Evolutionary conservation across 2,329 filamentous ascomycete genomes (phyloP).

Genomic region (Calonectria naviculata): DNA sequence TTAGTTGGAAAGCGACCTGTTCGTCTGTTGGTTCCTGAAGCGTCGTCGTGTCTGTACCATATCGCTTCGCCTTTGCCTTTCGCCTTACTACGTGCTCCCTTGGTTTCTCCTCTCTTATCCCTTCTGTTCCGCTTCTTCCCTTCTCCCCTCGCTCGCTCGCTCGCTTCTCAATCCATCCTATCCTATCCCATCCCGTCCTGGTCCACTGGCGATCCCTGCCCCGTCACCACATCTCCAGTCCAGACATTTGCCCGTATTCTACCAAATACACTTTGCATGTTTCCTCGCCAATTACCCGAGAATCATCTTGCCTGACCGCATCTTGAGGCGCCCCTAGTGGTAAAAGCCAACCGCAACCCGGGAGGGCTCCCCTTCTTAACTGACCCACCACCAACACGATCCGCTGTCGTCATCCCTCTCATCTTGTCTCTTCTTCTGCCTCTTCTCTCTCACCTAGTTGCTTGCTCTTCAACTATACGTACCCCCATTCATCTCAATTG

Average conservation of each 20-base stretch:
- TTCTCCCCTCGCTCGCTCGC: not conserved
- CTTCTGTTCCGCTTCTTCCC: not conserved
- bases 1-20: constrained; percentile 8
- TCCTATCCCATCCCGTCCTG: not conserved
- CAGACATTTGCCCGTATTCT: not conserved
- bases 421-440: constrained; percentile 8
- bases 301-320: constrained; percentile 12
- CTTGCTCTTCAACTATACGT: not conserved
- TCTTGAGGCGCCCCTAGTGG: constrained; percentile 20
- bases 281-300: constrained; percentile 12
- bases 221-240: constrained; percentile 2
- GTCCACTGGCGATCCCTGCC: not conserved
- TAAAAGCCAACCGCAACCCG: constrained; percentile 19
- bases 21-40: constrained; percentile 27
- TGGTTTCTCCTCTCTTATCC: not conserved
- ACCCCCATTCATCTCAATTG: not conserved
- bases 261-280: not conserved
- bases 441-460: not conserved
- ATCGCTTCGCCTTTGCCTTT: constrained; percentile 21
- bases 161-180: not conserved
- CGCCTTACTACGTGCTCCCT: constrained; percentile 12
- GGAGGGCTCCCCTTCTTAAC: constrained; percentile 12
- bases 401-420: constrained; percentile 19
- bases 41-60: constrained; percentile 11
- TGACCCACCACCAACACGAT: constrained; percentile 21